Base-by-base conservation (phyloP, 345 rosid genomes). In the Camelina neglecta region DNA sequence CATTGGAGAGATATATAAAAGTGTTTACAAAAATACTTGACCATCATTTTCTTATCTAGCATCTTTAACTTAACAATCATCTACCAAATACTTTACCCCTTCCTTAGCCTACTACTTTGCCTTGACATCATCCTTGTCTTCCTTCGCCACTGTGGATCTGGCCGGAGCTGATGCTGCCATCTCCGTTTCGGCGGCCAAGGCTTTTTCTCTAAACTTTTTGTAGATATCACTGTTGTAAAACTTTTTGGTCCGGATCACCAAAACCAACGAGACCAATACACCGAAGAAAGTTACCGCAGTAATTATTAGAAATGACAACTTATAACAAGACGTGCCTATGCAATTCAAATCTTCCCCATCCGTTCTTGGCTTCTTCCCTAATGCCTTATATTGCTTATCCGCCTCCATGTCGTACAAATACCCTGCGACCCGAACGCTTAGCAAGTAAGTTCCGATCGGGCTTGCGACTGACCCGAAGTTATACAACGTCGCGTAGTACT, bases 211-310 rank as follows among this genome's bases (percentile, higher is more conserved):
- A 71, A 77, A 86, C 75, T 77, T 86, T 72, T 83, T 75, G 71
- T 83, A 86, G 33, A 84, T 80, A 60, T 86, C 90, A 60, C 88
- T 72, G 39, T 65, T 78, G 77, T 86, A 86, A 60, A 86, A 84
- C 36, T 80, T 71, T 4, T 59, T 80, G 7, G 88, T 86, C 80
- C 90, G 76, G 8, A 80, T 23, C 58, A 83, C 90, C 74, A 86
- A 73, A 47, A 81, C 0, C n/a, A 70, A 45, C 21, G 87, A 86
- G 71, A 83, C 79, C 64, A 81, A 53, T 8, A 69, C 79, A 7
- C 86, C 86, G n/a, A 86, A 75, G 15, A 84, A 48, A 67, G 87
- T 81, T 11, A 82, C 76, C 7, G 82, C 83, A 4, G 84, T 60
- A 71, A 84, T 80, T 31, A 80, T 76, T 4, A 86, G 15, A 62